Conservation (phyloP, 768 basidiomycete species). For the Boletus bicolor region DNA sequence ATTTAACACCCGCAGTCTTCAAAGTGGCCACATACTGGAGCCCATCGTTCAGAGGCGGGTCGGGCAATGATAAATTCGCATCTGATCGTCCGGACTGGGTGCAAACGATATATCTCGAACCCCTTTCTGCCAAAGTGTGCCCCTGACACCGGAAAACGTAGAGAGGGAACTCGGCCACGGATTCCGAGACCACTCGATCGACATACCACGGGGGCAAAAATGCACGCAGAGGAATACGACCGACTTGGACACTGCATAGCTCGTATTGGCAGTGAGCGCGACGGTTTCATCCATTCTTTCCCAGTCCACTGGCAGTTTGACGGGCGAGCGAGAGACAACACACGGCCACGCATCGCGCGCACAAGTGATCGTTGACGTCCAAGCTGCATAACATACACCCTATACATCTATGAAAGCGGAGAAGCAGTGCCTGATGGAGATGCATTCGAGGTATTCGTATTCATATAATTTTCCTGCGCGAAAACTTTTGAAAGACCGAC, state of each 20-base stretch:
- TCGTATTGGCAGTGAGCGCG: neutral
- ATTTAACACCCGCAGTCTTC: neutral
- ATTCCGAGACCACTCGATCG: neutral
- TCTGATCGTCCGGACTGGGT: neutral
- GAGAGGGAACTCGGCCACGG: neutral
- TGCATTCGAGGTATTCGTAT: neutral
- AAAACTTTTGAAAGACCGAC: constrained; percentile 8
- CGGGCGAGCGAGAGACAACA: neutral
- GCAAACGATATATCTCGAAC: neutral
- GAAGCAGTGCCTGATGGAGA: neutral
- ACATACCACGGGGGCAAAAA: neutral
- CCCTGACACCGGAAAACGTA: neutral
- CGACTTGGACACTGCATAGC: neutral
- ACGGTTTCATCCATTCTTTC: neutral
- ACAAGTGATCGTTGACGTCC: neutral
- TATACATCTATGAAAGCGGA: neutral
- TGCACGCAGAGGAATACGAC: neutral
- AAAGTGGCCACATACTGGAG: neutral
- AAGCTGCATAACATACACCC: neutral
- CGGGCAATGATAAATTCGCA: neutral
- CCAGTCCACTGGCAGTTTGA: neutral
- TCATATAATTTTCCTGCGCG: constrained; percentile 8
- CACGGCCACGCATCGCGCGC: neutral
- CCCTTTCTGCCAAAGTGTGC: neutral
- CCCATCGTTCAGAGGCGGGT: neutral